These are phyloP conservation scores for Ophiosphaerella herpotricha DNA, from an alignment of 2,329 filamentous ascomycete species.

Conservation along the genomic window DNA sequence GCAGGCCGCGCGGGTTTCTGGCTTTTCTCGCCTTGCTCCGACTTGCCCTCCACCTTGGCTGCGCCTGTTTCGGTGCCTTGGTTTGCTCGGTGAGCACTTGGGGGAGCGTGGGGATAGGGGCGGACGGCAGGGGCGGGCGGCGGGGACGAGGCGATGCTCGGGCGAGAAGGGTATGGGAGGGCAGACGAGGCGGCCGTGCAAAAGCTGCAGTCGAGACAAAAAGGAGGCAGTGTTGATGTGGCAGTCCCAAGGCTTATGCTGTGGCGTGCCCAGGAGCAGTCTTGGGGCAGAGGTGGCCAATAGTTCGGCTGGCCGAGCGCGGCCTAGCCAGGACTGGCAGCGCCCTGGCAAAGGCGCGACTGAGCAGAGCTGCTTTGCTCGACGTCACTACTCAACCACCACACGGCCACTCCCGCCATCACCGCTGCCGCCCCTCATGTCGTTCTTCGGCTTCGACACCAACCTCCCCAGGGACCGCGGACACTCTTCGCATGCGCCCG, in stretches of 20 bases:
- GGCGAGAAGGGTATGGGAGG: conserved; percentile 5
- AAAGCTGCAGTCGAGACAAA: neutral
- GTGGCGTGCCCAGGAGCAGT: conserved; percentile 12
- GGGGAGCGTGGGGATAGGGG: too few relatives aligned
- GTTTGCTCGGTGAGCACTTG: too few relatives aligned
- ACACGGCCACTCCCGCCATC: conserved; percentile 1
- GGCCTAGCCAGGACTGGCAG: conserved; percentile 5
- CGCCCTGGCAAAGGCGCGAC: neutral
- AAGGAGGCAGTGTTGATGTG: conserved; percentile 16
- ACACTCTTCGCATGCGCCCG: conserved; percentile 71
- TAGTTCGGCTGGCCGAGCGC: too few relatives aligned
- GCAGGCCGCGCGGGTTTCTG: conserved; percentile 21
- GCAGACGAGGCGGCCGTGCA: conserved; percentile 8
- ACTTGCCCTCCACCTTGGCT: conserved; percentile 35
- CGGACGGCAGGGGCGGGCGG: too few relatives aligned
- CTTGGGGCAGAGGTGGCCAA: conserved; percentile 4
- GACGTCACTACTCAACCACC: conserved; percentile 24
- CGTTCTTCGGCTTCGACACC: conserved; percentile 88
- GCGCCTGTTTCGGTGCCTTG: neutral
- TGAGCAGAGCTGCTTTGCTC: conserved; percentile 1
- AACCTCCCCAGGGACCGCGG: conserved; percentile 65
- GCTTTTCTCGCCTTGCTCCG: conserved; percentile 23
- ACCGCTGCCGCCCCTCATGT: conserved; percentile 61
- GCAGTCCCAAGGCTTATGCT: conserved; percentile 4
- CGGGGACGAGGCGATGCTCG: neutral